These are phyloP conservation scores for Taphrina communis DNA, from an alignment of 1,139 yeast species.

Conservation along the genomic window DNA sequence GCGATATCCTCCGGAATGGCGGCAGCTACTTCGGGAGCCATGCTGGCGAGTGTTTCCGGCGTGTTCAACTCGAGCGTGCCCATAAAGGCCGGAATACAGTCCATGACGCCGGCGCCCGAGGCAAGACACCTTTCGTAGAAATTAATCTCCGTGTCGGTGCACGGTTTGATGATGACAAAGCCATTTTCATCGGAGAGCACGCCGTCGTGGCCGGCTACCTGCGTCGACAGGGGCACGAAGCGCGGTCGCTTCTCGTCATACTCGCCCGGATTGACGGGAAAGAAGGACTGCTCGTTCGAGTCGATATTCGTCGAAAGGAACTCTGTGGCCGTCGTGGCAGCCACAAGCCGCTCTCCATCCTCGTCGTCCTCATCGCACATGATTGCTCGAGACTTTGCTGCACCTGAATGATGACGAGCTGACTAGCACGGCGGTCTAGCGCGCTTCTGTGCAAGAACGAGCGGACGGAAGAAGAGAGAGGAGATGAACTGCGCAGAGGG, in stretches of 20 bases:
- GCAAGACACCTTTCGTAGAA: slow-evolving; percentile 60
- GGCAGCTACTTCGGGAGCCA: slow-evolving; percentile 37
- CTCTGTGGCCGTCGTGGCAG: background rate
- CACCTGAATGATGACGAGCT: too few relatives aligned
- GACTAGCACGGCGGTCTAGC: too few relatives aligned
- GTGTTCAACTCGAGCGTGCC: slow-evolving; percentile 39
- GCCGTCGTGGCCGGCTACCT: slow-evolving; percentile 94
- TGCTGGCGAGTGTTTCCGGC: slow-evolving; percentile 34
- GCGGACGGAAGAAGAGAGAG: too few relatives aligned
- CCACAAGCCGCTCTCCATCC: background rate
- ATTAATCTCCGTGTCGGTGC: slow-evolving; percentile 67
- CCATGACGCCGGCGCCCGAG: slow-evolving; percentile 39
- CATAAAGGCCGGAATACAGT: slow-evolving; percentile 43
- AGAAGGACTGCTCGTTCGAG: slow-evolving; percentile 28
- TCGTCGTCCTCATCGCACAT: slow-evolving; percentile 25
- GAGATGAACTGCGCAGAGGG: too few relatives aligned
- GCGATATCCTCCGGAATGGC: slow-evolving; percentile 21
- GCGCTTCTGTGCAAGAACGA: too few relatives aligned
- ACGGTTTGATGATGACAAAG: slow-evolving; percentile 71
- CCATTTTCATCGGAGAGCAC: slow-evolving; percentile 67
- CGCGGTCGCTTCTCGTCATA: slow-evolving; percentile 25
- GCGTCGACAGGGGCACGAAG: slow-evolving; percentile 28
- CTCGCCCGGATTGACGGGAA: slow-evolving; percentile 32
- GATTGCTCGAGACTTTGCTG: background rate
- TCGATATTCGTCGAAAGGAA: background rate